phyloP scores from a whole-genome alignment of 192 early-diverging fungal genomes.

The Coemansia sp. region DNA sequence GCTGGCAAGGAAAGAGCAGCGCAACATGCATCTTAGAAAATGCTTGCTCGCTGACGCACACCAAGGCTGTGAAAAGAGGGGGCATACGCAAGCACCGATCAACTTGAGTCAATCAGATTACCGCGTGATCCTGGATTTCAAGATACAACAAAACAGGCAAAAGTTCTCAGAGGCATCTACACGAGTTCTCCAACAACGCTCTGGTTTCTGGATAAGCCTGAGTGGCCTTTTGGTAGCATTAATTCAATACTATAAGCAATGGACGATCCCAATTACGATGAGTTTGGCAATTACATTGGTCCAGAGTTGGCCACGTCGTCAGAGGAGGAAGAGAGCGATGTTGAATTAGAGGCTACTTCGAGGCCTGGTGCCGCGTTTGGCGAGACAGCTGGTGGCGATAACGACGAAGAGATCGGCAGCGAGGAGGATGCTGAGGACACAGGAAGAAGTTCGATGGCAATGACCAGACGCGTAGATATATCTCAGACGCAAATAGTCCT shows the following conservation, averaged over 20 bases:
- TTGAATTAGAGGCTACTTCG: background rate
- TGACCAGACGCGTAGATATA: slow-evolving; percentile 31
- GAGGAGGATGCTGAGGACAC: slow-evolving; percentile 10
- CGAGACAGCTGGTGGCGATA: background rate
- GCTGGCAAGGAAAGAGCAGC: background rate
- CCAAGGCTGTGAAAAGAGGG: too few species aligned
- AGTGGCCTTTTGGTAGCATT: background rate
- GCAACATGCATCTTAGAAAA: background rate
- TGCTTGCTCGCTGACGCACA: slow-evolving; percentile 2
- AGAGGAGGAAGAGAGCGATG: slow-evolving; percentile 59
- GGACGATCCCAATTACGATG: slow-evolving; percentile 82
- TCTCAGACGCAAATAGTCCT: slow-evolving; percentile 77
- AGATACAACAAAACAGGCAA: background rate
- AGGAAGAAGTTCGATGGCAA: slow-evolving; percentile 18
- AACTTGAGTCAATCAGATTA: slow-evolving; percentile 1
- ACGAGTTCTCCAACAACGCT: background rate
- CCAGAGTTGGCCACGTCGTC: slow-evolving; percentile 74
- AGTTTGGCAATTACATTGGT: slow-evolving; percentile 99
- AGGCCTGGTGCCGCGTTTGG: background rate
- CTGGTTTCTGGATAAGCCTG: background rate
- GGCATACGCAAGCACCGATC: slow-evolving; percentile 9
- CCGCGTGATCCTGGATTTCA: slow-evolving; percentile 3
- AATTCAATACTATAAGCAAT: slow-evolving; percentile 33
- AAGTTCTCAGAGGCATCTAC: background rate
- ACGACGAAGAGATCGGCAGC: slow-evolving; percentile 24